Conservation (phyloP, 1,284 basidiomycete genomes). For the Fomitopsis schrenkii region DNA sequence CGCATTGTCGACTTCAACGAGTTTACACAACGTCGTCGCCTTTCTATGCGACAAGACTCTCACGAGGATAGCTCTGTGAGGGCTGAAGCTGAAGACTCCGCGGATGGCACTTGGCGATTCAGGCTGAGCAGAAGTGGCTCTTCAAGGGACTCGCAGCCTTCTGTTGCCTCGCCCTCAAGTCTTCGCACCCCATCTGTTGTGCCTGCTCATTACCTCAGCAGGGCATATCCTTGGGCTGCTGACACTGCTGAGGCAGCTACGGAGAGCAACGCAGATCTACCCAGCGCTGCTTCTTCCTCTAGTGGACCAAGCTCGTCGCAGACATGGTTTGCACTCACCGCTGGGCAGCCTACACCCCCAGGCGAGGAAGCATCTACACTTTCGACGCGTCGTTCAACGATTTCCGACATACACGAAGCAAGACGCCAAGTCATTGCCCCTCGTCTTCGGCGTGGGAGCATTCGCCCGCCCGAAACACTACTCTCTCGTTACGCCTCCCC, state of each 20-base stretch:
- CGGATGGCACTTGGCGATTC: conserved; percentile 17
- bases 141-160: background rate
- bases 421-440: conserved; percentile 28
- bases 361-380: conserved; percentile 3
- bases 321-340: conserved; percentile 24
- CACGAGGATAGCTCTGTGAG: conserved; percentile 9
- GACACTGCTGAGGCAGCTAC: background rate
- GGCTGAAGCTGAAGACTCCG: conserved; percentile 15
- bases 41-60: conserved; percentile 17
- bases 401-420: conserved; percentile 13
- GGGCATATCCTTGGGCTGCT: conserved; percentile 4
- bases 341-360: conserved; percentile 1
- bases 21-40: conserved; percentile 58
- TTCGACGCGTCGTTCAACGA: conserved; percentile 8
- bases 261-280: background rate
- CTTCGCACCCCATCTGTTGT: background rate
- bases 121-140: conserved; percentile 6
- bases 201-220: background rate
- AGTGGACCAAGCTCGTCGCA: conserved; percentile 20
- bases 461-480: conserved; percentile 56
- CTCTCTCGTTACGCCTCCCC: conserved; percentile 42
- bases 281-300: background rate
- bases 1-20: conserved; percentile 64
- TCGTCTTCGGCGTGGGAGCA: conserved; percentile 53
- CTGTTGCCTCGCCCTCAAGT: background rate